These are phyloP conservation scores for Cetradonia linearis DNA, from an alignment of 495 filamentous ascomycete species.

Conservation along the genomic window DNA sequence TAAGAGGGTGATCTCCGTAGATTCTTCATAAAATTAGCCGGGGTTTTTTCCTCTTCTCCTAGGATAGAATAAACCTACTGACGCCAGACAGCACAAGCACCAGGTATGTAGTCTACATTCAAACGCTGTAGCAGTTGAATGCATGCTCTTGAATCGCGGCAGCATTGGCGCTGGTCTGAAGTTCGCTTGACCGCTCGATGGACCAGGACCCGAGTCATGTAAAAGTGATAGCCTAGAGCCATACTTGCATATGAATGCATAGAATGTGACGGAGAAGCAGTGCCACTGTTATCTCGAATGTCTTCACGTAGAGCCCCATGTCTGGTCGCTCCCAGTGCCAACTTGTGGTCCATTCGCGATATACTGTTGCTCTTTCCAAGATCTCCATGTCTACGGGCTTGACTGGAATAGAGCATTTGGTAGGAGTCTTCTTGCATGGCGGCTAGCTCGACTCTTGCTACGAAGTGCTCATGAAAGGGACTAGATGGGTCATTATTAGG, in stretches of 20 bases:
- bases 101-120: neutral
- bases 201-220: conserved; percentile 2
- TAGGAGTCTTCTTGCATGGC: conserved; percentile 10
- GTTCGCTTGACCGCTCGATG: conserved; percentile 2
- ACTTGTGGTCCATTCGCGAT: neutral
- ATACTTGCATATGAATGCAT: neutral
- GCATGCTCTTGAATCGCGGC: conserved; percentile 3
- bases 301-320: conserved; percentile 3
- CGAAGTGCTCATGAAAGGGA: conserved; percentile 2
- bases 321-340: neutral
- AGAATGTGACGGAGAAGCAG: neutral
- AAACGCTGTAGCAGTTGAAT: neutral
- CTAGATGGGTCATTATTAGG: neutral
- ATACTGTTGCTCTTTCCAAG: conserved; percentile 1
- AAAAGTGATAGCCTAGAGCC: conserved; percentile 1
- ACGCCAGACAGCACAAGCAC: neutral
- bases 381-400: conserved; percentile 11
- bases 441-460: conserved; percentile 8
- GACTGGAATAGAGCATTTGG: conserved; percentile 9
- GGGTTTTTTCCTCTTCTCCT: neutral
- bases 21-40: neutral
- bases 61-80: neutral
- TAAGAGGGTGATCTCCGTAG: conserved; percentile 1
- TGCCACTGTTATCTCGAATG: neutral
- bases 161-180: conserved; percentile 6